Evolutionary conservation across 805 yeast genomes (phyloP).

Genomic region (Geotrichum ghanense): DNA sequence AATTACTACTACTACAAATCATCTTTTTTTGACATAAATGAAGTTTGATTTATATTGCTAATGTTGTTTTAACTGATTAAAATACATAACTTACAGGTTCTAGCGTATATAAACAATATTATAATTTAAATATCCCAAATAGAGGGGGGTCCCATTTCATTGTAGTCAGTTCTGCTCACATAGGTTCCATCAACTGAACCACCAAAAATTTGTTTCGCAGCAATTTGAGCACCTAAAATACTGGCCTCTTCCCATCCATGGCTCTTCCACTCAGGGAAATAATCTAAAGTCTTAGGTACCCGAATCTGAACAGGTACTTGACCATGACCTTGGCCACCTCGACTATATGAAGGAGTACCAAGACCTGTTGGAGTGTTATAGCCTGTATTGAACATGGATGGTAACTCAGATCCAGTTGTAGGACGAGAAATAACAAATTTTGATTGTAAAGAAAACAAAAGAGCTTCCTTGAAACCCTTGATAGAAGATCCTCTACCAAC

Average conservation of each 20-base stretch:
- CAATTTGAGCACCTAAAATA: conserved; percentile 80
- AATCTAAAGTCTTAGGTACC: conserved; percentile 68
- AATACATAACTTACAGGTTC: no score
- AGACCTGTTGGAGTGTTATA: conserved; percentile 21
- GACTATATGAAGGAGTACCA: conserved; percentile 21
- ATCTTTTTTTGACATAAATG: no score
- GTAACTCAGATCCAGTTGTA: conserved; percentile 27
- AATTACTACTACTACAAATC: no score
- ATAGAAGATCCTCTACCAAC: conserved; percentile 71
- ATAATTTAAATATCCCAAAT: conserved; percentile 49
- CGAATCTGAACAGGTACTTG: conserved; percentile 78
- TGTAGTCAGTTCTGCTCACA: conserved; percentile 58
- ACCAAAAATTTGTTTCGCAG: conserved; percentile 73
- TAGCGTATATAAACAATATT: neutral
- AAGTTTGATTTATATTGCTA: no score
- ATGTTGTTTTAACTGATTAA: no score
- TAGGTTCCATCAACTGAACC: conserved; percentile 50
- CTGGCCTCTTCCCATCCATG: conserved; percentile 63
- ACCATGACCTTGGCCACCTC: conserved; percentile 25
- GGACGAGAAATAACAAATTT: conserved; percentile 38
- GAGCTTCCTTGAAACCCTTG: conserved; percentile 63
- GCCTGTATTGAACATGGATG: conserved; percentile 25
- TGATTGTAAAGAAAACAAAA: conserved; percentile 45
- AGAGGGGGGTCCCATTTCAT: conserved; percentile 69
- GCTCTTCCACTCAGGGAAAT: conserved; percentile 90